phyloP scores from a whole-genome alignment of 768 basidiomycete genomes.

The Mycena olivaceomarginata region DNA sequence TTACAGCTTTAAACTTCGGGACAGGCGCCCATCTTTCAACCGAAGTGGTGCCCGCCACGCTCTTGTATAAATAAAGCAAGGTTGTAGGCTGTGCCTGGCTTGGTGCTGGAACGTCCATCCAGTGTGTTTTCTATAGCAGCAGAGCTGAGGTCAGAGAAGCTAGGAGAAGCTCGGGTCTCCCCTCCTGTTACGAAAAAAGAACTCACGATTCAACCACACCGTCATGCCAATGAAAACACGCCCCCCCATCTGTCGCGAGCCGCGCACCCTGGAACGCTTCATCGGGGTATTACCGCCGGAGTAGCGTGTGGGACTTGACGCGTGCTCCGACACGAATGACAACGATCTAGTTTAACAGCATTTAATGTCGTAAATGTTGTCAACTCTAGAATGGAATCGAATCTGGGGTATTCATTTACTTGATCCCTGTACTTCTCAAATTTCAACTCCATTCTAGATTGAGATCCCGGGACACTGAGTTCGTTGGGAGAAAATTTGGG shows the following conservation, averaged over 20 bases:
- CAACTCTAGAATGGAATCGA: neutral
- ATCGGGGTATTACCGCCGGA: conserved; percentile 23
- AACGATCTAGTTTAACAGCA: conserved; percentile 18
- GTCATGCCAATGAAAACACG: conserved; percentile 22
- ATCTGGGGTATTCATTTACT: too few relatives aligned
- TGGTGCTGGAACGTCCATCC: too few relatives aligned
- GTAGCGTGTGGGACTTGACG: conserved; percentile 25
- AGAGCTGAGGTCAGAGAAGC: too few relatives aligned
- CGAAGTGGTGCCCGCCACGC: too few relatives aligned
- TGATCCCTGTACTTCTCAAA: neutral
- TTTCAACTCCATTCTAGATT: conserved; percentile 23
- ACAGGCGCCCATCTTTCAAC: too few relatives aligned
- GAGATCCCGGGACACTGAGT: conserved; percentile 22
- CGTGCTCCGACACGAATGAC: neutral
- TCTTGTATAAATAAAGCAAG: too few relatives aligned
- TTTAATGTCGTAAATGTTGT: conserved; percentile 25
- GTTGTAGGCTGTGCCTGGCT: too few relatives aligned
- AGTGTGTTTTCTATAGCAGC: too few relatives aligned
- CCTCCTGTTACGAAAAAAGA: conserved; percentile 24
- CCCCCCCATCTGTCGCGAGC: conserved; percentile 16
- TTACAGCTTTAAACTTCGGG: too few relatives aligned
- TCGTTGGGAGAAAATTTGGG: conserved; percentile 13
- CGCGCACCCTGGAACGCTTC: conserved; percentile 15
- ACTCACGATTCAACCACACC: conserved; percentile 24
- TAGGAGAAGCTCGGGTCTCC: too few relatives aligned